Base-by-base conservation (phyloP, 495 filamentous ascomycete species). In the Penicillium dipodomyicola region DNA sequence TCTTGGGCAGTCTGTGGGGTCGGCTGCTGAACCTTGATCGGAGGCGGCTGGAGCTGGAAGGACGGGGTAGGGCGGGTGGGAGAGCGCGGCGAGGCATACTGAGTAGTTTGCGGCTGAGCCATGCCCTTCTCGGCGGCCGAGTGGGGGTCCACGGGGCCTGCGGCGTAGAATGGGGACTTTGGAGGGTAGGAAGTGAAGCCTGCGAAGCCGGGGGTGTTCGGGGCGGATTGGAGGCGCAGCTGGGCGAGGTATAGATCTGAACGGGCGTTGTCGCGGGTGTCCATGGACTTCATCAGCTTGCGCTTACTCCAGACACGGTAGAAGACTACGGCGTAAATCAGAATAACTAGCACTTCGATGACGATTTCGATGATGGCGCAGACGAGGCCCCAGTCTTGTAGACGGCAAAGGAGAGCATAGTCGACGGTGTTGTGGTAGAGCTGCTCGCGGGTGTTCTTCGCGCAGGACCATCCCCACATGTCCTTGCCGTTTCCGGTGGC, bases 361-460 rank as follows among this genome's bases (percentile, higher is more conserved):
- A 95, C 88, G 60, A 99, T 82, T 77, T 99, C 94, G 74, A 99
- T 97, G 67, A 99, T 88, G 67, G 89, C 89, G 79, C 94, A 99
- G 63, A 99, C 87, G 47, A 99, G 83, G 19, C 88, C 83, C 94
- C 94, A 99, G 74, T 96, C 90, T 88, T 96, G 46, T 15, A 53
- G 83, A 67, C 94, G 89, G 78, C 94, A 99, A 65, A 97, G 81
- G n/a, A 99, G 85, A 45, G 82, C 83, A 73, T 97, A 99, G 72
- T 92, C 82, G 57, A 99, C 81, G 49, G 90, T 84, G 23, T 91
- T 72, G 55, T 83, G 68, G 70, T 91, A 96, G 22, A 95, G 71
- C 55, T 88, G 70, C 39, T 85, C 72, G 49, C 94, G 84, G 46
- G 83, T 86, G 68, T 97, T 97, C 58, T 96, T 81, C 27, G 90